phyloP scores from a whole-genome alignment of 2,329 filamentous ascomycete species.

The Dothideomycetes sp. region DNA sequence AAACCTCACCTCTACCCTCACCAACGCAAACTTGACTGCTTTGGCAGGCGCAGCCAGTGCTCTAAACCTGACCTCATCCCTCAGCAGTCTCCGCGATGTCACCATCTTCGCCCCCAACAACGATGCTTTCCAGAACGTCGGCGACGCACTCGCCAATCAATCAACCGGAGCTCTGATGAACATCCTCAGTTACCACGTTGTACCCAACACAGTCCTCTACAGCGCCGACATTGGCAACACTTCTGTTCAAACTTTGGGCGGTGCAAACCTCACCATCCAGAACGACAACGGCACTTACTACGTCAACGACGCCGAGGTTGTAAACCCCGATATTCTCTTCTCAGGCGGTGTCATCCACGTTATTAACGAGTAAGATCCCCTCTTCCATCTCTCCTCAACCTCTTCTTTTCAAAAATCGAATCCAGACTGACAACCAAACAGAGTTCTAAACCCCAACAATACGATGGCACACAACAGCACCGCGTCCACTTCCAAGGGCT shows the following conservation, averaged over 20 bases:
- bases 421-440: too few relatives aligned
- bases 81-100: conserved; percentile 39
- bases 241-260: conserved; percentile 28
- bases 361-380: too few relatives aligned
- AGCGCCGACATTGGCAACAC: conserved; percentile 14
- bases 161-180: conserved; percentile 38
- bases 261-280: conserved; percentile 32
- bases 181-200: conserved; percentile 57
- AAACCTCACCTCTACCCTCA: conserved; percentile 24
- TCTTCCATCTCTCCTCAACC: too few relatives aligned
- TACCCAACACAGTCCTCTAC: conserved; percentile 48
- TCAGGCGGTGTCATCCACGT: conserved; percentile 42
- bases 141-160: conserved; percentile 42
- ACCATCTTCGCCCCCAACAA: conserved; percentile 59
- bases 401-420: too few relatives aligned
- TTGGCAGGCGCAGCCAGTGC: conserved; percentile 33
- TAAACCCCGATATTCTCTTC: conserved; percentile 34
- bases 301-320: conserved; percentile 37
- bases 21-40: conserved; percentile 30
- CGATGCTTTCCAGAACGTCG: conserved; percentile 49
- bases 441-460: conserved; percentile 50
- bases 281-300: conserved; percentile 30
- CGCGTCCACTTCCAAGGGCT: conserved; percentile 31
- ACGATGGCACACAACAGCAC: conserved; percentile 26
- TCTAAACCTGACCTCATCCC: conserved; percentile 31